These are phyloP conservation scores for Elongisporangium prolatum DNA, from an alignment of 352 stramenopile species.

Conservation along the genomic window DNA sequence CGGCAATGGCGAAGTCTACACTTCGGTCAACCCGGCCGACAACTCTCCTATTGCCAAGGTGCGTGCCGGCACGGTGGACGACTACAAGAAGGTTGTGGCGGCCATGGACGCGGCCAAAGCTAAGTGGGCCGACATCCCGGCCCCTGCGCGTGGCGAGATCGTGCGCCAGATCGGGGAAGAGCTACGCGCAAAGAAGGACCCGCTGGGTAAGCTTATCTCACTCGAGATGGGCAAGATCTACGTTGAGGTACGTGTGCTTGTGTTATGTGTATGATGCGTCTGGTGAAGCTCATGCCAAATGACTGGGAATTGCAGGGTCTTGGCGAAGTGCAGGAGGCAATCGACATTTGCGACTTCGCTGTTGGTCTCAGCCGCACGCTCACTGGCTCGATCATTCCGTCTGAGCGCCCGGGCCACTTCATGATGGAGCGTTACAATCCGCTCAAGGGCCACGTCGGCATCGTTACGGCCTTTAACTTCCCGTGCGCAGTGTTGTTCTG, in stretches of 20 bases:
- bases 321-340: constrained; percentile 91
- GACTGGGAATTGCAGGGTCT: constrained; percentile 44
- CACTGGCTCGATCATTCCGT: constrained; percentile 88
- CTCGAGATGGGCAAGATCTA: constrained; percentile 95
- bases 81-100: constrained; percentile 81
- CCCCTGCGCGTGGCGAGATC: constrained; percentile 87
- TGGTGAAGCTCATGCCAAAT: neutral
- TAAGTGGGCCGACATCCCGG: constrained; percentile 81
- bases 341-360: constrained; percentile 94
- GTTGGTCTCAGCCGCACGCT: constrained; percentile 88
- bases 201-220: constrained; percentile 86
- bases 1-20: constrained; percentile 75
- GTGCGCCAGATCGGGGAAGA: constrained; percentile 90
- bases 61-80: constrained; percentile 63
- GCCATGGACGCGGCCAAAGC: constrained; percentile 84
- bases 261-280: neutral
- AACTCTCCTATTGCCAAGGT: constrained; percentile 83
- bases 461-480: constrained; percentile 95
- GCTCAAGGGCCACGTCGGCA: constrained; percentile 89
- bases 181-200: constrained; percentile 86
- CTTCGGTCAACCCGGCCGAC: constrained; percentile 80
- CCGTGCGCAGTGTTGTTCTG: constrained; percentile 88
- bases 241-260: constrained; percentile 52
- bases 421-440: constrained; percentile 95
- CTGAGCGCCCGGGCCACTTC: constrained; percentile 87